Evolutionary conservation across 352 stramenopile genomes (phyloP).

Genomic region (Pythium monospermum): DNA sequence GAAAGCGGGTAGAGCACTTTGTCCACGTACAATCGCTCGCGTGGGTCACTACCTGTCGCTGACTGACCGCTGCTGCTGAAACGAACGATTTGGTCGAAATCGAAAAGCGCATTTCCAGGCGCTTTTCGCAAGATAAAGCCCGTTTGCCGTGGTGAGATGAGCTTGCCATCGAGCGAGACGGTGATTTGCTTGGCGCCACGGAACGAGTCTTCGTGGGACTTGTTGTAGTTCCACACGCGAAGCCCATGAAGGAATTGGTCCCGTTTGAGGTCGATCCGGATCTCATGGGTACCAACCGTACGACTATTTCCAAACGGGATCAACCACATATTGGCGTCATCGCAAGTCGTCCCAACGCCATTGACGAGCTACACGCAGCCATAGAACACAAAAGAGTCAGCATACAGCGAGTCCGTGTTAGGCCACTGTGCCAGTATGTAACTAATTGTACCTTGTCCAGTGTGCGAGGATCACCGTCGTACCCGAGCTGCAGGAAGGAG

Average conservation of each 20-base stretch:
- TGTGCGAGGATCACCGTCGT: conserved; percentile 74
- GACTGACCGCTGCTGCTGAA: conserved; percentile 27
- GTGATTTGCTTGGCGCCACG: conserved; percentile 63
- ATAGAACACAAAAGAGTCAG: neutral
- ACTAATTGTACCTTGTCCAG: conserved; percentile 87
- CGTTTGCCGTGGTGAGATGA: conserved; percentile 46
- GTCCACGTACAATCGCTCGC: conserved; percentile 26
- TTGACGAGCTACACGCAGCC: conserved; percentile 75
- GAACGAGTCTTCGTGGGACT: conserved; percentile 60
- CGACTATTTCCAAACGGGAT: conserved; percentile 56
- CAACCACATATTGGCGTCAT: conserved; percentile 90
- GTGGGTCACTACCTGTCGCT: conserved; percentile 11
- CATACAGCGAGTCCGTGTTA: neutral
- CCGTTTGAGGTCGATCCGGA: conserved; percentile 56
- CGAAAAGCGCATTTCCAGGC: conserved; percentile 52
- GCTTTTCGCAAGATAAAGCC: conserved; percentile 80
- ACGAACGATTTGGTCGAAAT: conserved; percentile 67
- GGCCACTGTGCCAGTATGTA: too few species aligned
- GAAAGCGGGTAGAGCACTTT: conserved; percentile 42
- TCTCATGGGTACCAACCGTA: conserved; percentile 32
- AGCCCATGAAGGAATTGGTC: conserved; percentile 54
- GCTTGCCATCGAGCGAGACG: conserved; percentile 37
- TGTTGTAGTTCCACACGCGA: conserved; percentile 85
- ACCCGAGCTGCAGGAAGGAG: conserved; percentile 44
- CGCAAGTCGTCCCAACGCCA: conserved; percentile 68